Evolutionary conservation across 225 moss, liverwort and hornwort genomes (phyloP).

Genomic region (Pleurozium schreberi): DNA sequence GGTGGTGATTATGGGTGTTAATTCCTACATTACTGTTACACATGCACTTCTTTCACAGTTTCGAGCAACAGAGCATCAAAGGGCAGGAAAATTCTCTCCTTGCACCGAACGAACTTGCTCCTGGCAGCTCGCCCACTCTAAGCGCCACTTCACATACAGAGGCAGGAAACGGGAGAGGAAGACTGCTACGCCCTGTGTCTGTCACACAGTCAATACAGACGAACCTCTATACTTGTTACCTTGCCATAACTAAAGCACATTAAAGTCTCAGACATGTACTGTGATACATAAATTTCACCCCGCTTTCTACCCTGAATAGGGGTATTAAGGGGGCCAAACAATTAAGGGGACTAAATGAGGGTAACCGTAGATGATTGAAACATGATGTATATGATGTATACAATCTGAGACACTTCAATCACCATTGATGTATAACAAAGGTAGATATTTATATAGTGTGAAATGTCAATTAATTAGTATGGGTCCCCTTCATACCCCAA

Average conservation of each 20-base stretch:
- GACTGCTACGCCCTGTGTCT: background rate
- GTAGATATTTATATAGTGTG: too few relatives aligned
- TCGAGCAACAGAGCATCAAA: background rate
- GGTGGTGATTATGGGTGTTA: background rate
- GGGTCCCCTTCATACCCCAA: too few relatives aligned
- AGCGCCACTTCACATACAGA: background rate
- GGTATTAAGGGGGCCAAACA: too few relatives aligned
- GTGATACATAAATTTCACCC: background rate
- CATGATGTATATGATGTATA: too few relatives aligned
- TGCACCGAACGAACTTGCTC: background rate
- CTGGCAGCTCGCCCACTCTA: background rate
- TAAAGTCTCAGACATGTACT: background rate
- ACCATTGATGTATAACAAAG: too few relatives aligned
- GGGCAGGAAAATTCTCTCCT: background rate
- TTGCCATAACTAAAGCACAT: accelerated
- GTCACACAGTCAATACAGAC: background rate
- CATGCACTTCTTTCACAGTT: background rate
- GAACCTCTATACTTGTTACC: background rate
- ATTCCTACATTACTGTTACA: background rate
- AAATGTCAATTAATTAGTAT: too few relatives aligned
- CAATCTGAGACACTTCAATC: too few relatives aligned
- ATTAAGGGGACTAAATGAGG: too few relatives aligned
- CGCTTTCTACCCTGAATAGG: background rate
- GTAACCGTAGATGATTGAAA: too few relatives aligned
- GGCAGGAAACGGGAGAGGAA: background rate